Percentiles rank a stretch among this genome's conserved stretches.
Evolutionary conservation across 345 rosid species (phyloP).

Genomic region (Citrus medica): DNA sequence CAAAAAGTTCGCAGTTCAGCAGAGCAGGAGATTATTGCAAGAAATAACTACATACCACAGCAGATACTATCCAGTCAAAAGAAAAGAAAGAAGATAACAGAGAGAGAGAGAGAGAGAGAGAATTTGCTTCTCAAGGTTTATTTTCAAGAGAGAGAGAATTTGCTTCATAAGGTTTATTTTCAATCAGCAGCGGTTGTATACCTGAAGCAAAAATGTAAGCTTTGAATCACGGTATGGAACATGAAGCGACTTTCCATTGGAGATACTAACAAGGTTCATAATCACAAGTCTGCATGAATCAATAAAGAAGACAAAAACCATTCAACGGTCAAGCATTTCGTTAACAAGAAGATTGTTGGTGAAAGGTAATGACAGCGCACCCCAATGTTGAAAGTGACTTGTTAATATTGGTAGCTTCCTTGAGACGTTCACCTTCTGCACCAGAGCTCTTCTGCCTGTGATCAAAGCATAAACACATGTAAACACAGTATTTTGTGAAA

Average conservation of each 20-base stretch:
- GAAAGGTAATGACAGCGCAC: constrained; percentile 29
- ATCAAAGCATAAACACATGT: constrained; percentile 16
- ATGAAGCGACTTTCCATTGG: constrained; percentile 94
- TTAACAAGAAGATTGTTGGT: not conserved
- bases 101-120: no score
- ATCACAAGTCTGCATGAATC: constrained; percentile 77
- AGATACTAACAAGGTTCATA: constrained; percentile 93
- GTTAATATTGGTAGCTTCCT: constrained; percentile 98
- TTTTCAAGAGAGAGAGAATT: not conserved
- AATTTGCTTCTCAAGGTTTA: no score
- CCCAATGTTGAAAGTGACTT: constrained; percentile 98
- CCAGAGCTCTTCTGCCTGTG: constrained; percentile 96
- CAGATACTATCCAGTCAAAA: not conserved
- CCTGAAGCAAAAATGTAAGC: constrained; percentile 99
- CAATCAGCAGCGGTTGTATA: constrained; percentile 13
- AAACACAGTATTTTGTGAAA: constrained; percentile 5
- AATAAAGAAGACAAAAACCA: not conserved
- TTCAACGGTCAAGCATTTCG: not conserved
- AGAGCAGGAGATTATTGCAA: not conserved
- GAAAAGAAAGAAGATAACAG: not conserved
- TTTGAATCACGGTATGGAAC: constrained; percentile 98
- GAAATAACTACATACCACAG: not conserved
- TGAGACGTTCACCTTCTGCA: constrained; percentile 99
- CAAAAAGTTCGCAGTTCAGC: not conserved
- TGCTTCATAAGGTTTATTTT: not conserved